phyloP scores from a whole-genome alignment of 176 grass and related monocot species.

The Saccharum spontaneum region DNA sequence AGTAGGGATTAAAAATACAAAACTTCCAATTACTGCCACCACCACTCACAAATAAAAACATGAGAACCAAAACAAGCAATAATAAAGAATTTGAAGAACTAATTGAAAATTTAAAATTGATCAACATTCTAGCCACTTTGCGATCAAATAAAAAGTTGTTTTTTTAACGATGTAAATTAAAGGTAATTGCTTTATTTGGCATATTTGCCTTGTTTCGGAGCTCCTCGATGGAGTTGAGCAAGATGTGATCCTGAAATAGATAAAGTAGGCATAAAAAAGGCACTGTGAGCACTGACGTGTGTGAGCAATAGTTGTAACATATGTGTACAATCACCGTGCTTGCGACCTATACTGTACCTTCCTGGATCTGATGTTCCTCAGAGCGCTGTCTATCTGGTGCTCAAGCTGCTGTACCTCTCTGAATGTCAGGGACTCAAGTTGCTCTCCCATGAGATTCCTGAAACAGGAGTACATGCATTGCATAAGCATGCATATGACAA shows the following conservation, averaged over 20 bases:
- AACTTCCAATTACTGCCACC: neutral
- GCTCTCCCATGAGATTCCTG: constrained; percentile 75
- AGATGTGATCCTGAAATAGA: neutral
- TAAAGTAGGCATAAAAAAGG: neutral
- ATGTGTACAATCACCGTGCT: neutral
- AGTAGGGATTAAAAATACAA: neutral
- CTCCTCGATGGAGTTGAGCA: neutral
- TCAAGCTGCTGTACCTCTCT: constrained; percentile 72
- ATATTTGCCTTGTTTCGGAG: constrained; percentile 42
- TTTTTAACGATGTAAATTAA: neutral
- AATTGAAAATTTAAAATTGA: neutral
- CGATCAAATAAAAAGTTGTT: neutral
- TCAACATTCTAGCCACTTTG: neutral
- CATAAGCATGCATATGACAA: constrained; percentile 19
- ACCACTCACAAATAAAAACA: neutral
- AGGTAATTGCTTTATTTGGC: neutral
- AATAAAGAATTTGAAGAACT: neutral
- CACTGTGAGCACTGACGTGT: neutral
- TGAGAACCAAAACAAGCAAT: neutral
- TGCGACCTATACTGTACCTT: constrained; percentile 40
- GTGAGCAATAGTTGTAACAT: neutral
- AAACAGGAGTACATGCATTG: neutral
- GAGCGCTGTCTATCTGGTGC: constrained; percentile 50
- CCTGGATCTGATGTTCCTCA: constrained; percentile 61
- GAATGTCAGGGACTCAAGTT: constrained; percentile 50